These are phyloP conservation scores for Rhodotorula kratochvilovae DNA, from an alignment of 768 basidiomycete species.

Conservation along the genomic window DNA sequence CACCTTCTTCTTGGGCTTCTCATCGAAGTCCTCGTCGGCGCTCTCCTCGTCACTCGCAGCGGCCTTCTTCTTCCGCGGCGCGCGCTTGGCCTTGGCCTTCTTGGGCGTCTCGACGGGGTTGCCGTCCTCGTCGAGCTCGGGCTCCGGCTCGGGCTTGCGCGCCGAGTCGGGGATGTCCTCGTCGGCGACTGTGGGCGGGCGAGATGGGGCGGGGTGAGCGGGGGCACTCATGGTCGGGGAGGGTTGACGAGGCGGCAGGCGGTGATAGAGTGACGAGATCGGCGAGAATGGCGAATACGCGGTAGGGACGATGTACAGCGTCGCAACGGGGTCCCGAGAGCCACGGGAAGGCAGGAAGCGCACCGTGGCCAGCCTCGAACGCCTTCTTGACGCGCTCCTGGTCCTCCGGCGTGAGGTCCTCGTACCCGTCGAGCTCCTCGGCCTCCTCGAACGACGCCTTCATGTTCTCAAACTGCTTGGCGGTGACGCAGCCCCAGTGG, in stretches of 20 bases:
- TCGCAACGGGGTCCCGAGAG: no score
- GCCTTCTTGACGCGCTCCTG: conserved; percentile 67
- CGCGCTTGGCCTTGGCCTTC: conserved; percentile 28
- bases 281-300: no score
- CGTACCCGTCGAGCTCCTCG: conserved; percentile 78
- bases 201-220: background rate
- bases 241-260: no score
- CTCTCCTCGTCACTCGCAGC: conserved; percentile 10
- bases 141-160: conserved; percentile 26
- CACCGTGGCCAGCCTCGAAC: conserved; percentile 63
- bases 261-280: background rate
- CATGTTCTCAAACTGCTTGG: conserved; percentile 65
- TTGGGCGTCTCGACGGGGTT: conserved; percentile 4
- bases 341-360: conserved; percentile 4
- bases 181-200: conserved; percentile 57
- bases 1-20: conserved; percentile 20
- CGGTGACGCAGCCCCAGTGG: conserved; percentile 73
- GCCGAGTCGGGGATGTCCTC: conserved; percentile 59
- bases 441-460: conserved; percentile 59
- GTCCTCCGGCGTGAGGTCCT: conserved; percentile 65
- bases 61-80: conserved; percentile 19
- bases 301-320: no score
- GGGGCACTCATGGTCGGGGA: background rate
- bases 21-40: conserved; percentile 1
- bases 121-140: conserved; percentile 15